Evolutionary conservation across 177 flowering plant species (phyloP).

Genomic region (Vitis hybrid): DNA sequence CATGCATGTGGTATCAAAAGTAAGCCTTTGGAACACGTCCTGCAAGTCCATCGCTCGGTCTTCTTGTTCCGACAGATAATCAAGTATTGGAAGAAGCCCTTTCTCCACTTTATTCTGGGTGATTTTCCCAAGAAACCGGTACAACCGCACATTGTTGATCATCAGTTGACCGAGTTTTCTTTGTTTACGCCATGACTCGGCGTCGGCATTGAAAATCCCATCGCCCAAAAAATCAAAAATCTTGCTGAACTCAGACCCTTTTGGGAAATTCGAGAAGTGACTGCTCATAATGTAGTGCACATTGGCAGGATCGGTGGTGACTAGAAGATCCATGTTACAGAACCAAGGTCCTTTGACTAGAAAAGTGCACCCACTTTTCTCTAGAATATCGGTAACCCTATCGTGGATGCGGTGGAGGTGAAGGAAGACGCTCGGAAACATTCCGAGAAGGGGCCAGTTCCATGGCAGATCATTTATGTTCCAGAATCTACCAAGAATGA

Average conservation of each 20-base stretch:
- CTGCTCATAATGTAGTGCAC: slow-evolving; percentile 25
- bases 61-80: slow-evolving; percentile 2
- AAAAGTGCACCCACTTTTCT: slow-evolving; percentile 8
- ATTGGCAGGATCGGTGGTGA: slow-evolving; percentile 35
- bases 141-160: slow-evolving; percentile 7
- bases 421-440: slow-evolving; percentile 22
- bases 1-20: slow-evolving; percentile 27
- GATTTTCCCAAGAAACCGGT: not conserved
- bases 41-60: slow-evolving; percentile 31
- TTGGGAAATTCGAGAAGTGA: slow-evolving; percentile 28
- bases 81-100: slow-evolving; percentile 26
- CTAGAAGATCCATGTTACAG: slow-evolving; percentile 3
- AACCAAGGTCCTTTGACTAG: slow-evolving; percentile 20
- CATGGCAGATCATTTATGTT: not conserved
- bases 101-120: slow-evolving; percentile 7
- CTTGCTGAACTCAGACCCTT: slow-evolving; percentile 23
- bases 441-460: slow-evolving; percentile 28
- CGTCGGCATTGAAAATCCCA: slow-evolving; percentile 30
- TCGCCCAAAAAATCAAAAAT: slow-evolving; percentile 27
- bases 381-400: slow-evolving; percentile 3
- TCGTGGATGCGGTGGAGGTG: slow-evolving; percentile 17
- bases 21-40: slow-evolving; percentile 29
- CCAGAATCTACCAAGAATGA: not conserved
- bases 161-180: slow-evolving; percentile 17
- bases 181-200: slow-evolving; percentile 27